Percentiles rank a stretch among this genome's conserved stretches.
Conservation (phyloP, 768 basidiomycete genomes). For the Asterophora lycoperdoides region DNA sequence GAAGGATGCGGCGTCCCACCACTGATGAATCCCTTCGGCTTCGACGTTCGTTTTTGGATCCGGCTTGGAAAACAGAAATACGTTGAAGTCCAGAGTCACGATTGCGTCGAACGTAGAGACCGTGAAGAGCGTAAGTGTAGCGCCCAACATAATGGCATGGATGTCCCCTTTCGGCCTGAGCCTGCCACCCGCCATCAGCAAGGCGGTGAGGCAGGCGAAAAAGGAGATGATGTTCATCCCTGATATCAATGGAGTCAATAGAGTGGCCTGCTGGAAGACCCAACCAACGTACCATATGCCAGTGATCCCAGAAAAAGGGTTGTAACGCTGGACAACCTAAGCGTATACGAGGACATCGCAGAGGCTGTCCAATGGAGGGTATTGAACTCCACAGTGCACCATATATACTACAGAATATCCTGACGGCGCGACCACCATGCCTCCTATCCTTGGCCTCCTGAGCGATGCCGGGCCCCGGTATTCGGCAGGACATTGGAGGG, state of each 20-base stretch:
- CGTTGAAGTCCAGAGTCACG: slow-evolving; percentile 4
- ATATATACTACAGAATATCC: too few relatives aligned
- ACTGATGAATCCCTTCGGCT: slow-evolving; percentile 3
- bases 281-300: slow-evolving; percentile 6
- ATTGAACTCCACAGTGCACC: too few relatives aligned
- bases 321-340: slow-evolving; percentile 1
- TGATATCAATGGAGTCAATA: neutral
- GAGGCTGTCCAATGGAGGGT: too few relatives aligned
- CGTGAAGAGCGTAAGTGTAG: slow-evolving; percentile 9
- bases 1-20: slow-evolving; percentile 10
- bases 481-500: too few relatives aligned
- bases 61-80: neutral
- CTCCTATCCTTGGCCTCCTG: too few relatives aligned
- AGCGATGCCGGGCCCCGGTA: too few relatives aligned
- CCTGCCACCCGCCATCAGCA: slow-evolving; percentile 1
- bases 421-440: too few relatives aligned
- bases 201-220: slow-evolving; percentile 5
- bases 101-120: slow-evolving; percentile 6
- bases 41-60: slow-evolving; percentile 5
- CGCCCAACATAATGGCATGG: slow-evolving; percentile 2
- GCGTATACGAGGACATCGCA: neutral
- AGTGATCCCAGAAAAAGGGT: slow-evolving; percentile 6
- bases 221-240: slow-evolving; percentile 15
- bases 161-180: neutral
- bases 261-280: neutral